Evolutionary conservation across 2,329 filamentous ascomycete species (phyloP), one percentile per base, ranked within the genome.

Genomic region (Endothia cerciana): DNA sequence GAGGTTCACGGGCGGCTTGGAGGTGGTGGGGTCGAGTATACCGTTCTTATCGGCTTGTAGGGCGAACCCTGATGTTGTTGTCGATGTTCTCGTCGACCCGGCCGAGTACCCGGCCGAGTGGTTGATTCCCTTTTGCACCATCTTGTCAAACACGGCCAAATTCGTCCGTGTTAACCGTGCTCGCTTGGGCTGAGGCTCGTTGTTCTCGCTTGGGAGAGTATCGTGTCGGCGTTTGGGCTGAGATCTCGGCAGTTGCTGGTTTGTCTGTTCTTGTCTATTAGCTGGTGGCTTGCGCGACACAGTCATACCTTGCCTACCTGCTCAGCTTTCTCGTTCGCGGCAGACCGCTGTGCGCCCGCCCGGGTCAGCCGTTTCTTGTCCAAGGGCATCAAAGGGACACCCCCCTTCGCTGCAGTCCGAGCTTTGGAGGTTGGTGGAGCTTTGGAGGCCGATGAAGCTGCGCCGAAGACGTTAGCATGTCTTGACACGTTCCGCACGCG

Each of bases 1-100:
- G 61, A 71, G 60, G 63, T 71, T 72, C 30, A 28, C 19, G 13
- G 71, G 71, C 1, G 68, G 65, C 63, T 69, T 66, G 17, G 71
- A 73, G n/a, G n/a, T 25, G 2, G 33, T 3, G 0, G 63, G 59
- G 13, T 60, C 33, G 49, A 72, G 64, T 36, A 71, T 70, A 43
- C 68, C 68, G 47, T 73, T 71, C 36, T 69, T 63, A 28, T 36
- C 8, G 41, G 68, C 65, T 40, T 67, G 59, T 6, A 60, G 22
- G 19, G 60, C 69, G 60, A 69, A 70, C 0, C 64, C 65, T 38
- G 64, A 57, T 17, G 63, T 25, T 19, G 63, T 65, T n/a, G 69
- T 69, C 10, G 64, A 64, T n/a, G 36, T 60, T 28, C 11, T 45
- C n/a, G 6, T 45, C 17, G 43, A 43, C 17, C 43, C 43, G 43